Base-by-base conservation (phyloP, 2,329 filamentous ascomycete genomes). In the Fusarium sp. region DNA sequence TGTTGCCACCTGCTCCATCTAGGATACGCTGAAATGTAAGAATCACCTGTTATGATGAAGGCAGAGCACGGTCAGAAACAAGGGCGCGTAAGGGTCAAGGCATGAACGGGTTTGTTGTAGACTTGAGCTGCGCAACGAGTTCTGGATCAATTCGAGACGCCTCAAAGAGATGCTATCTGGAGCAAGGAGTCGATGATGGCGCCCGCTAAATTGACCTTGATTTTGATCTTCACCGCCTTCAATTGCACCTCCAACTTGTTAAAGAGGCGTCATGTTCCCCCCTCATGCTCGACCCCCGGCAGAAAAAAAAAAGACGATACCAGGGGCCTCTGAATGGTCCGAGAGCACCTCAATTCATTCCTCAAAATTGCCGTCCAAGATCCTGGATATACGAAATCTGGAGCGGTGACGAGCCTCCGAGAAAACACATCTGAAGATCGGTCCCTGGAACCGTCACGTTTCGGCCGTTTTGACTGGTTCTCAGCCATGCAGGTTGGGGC, bases 311-410 rank as follows among this genome's bases (percentile, higher is more conserved):
- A 74, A 38, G 52, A 45, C 50, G 38, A 66, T 61, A 29, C 40
- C 71, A 60, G 57, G 67, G 74, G 65, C 62, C 69, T 59, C 40
- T 61, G 50, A 76, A 69, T 78, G 75, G 66, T 65, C 68, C 68
- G 70, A 67, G 65, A 66, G 22, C 52, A 65, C 40, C 40, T 42
- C 40, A 42, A 42, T 42, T 22, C 40, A 27, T 73, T 62, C 76
- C 76, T 77, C 61, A 67, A 72, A 77, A 78, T 76, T 75, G 66
- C 76, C 76, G 76, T 73, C 34, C 47, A 27, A 57, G 50, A 71
- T 74, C 70, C 66, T 35, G 40, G 62, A 70, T 64, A 73, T 73
- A 67, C 72, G 62, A 74, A 70, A 50, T 64, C 57, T 71, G 27
- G 40, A 64, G 72, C 72, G 72, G 72, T 74, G 72, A 74, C 72